Base-by-base conservation (phyloP, 306 rosid genomes). In the Luffa acutangula region DNA sequence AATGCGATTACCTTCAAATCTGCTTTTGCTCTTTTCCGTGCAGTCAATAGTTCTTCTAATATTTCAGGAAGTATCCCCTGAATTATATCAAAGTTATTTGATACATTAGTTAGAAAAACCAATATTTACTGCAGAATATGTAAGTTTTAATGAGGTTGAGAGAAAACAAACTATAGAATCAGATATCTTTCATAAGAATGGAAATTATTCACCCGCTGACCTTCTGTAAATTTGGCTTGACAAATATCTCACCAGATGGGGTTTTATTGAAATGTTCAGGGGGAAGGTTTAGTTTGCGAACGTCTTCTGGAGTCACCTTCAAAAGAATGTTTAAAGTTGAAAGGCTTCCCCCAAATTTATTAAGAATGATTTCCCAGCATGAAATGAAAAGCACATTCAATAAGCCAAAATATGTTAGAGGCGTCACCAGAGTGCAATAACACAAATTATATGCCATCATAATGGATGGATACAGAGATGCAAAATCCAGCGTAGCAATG, bases 381-480 rank as follows among this genome's bases (percentile, higher is more conserved):
- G 51, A 77, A 77, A 75, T 37, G 65, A 41, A 57, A n/a, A 41
- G 21, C 17, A n/a, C 13, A 41, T 11, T 42, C 56, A 76, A 74
- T 54, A 39, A 79, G 73, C 4, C 33, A 78, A 76, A 33, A 79
- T 49, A 25, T 52, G 48, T 42, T 11, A 59, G 82, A 77, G 86
- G 77, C 82, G 53, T 85, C 88, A 94, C 98, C 97, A 94, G 89
- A 80, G 98, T 91, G 87, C 98, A 94, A 86, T 94, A 94, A 81
- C 98, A 94, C 84, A 94, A 84, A 85, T 94, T 94, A 90, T 94
- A 94, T 72, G 98, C 98, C 98, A 94, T 94, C 98, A 94, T 94
- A 72, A 94, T 94, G 43, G 98, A 94, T 37, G 98, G 98, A 88
- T 94, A 94, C 85, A 94, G 81, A 36, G 98, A 94, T 73, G 98